Conservation (phyloP, 345 rosid species). For the Theobroma cacao region DNA sequence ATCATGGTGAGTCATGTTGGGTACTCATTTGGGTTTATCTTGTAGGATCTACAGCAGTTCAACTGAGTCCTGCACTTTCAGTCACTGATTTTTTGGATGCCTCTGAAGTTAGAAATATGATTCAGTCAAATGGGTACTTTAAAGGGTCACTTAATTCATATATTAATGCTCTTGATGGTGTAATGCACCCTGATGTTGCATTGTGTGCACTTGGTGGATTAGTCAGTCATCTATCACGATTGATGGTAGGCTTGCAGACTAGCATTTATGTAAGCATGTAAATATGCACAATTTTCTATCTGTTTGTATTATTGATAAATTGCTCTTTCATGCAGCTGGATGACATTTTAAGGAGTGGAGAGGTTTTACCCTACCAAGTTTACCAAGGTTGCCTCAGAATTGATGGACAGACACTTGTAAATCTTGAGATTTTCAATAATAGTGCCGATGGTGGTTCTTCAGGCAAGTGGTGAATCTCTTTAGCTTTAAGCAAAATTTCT, state of each 20-base stretch:
- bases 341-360: slow-evolving; percentile 72
- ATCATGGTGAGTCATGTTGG: not conserved
- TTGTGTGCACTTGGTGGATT: slow-evolving; percentile 82
- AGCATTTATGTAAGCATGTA: not conserved
- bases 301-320: slow-evolving; percentile 14
- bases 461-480: slow-evolving; percentile 45
- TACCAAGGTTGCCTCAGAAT: slow-evolving; percentile 79
- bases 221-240: slow-evolving; percentile 68
- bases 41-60: slow-evolving; percentile 57
- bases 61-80: slow-evolving; percentile 54
- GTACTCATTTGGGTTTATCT: slow-evolving; percentile 4
- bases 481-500: slow-evolving; percentile 6
- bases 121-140: slow-evolving; percentile 68
- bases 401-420: slow-evolving; percentile 92
- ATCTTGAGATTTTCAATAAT: slow-evolving; percentile 86
- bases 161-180: slow-evolving; percentile 47
- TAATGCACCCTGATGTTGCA: slow-evolving; percentile 45
- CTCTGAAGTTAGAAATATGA: slow-evolving; percentile 60
- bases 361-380: slow-evolving; percentile 76
- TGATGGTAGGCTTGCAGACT: slow-evolving; percentile 60
- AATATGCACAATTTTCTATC: not conserved
- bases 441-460: slow-evolving; percentile 73
- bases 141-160: slow-evolving; percentile 52
- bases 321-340: slow-evolving; percentile 50
- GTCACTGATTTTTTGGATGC: slow-evolving; percentile 50